These are phyloP conservation scores for Russula sp. DNA, from an alignment of 768 basidiomycete species.

Conservation along the genomic window DNA sequence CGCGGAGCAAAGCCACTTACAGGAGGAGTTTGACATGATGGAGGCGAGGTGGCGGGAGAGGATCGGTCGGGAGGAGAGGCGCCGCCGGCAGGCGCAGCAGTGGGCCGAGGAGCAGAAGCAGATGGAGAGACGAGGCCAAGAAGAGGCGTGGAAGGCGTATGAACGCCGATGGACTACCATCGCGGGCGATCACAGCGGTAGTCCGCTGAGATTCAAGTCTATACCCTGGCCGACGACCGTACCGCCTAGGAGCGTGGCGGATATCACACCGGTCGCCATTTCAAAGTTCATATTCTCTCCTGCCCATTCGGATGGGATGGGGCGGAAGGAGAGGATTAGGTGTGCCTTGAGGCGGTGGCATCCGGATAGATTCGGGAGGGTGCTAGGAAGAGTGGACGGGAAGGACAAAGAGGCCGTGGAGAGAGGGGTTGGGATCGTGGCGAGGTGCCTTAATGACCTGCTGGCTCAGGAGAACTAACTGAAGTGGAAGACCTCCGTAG, in stretches of 20 bases:
- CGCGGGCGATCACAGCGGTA: conserved; percentile 35
- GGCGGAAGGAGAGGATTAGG: conserved; percentile 64
- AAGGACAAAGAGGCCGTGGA: conserved; percentile 54
- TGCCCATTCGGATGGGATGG: conserved; percentile 55
- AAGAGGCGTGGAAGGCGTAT: conserved; percentile 61
- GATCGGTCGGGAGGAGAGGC: conserved; percentile 49
- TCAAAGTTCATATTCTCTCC: conserved; percentile 60
- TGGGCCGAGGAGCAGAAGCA: conserved; percentile 47
- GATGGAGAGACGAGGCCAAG: conserved; percentile 43
- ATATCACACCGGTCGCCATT: conserved; percentile 56
- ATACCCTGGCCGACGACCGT: conserved; percentile 69
- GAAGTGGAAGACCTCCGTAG: background rate
- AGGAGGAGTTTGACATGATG: conserved; percentile 55
- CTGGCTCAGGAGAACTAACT: conserved; percentile 27
- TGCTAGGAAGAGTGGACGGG: conserved; percentile 51
- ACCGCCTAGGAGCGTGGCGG: conserved; percentile 44
- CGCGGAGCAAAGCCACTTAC: conserved; percentile 44
- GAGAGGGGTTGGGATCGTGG: conserved; percentile 62
- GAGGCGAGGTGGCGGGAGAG: conserved; percentile 51
- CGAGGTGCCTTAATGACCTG: conserved; percentile 41
- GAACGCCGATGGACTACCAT: conserved; percentile 64
- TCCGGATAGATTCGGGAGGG: conserved; percentile 68
- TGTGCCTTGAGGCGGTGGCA: conserved; percentile 74
- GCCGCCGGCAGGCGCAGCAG: conserved; percentile 31
- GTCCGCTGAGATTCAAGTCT: conserved; percentile 52